Conservation (phyloP, 768 basidiomycete genomes). For the Fibroporia radiculosa region DNA sequence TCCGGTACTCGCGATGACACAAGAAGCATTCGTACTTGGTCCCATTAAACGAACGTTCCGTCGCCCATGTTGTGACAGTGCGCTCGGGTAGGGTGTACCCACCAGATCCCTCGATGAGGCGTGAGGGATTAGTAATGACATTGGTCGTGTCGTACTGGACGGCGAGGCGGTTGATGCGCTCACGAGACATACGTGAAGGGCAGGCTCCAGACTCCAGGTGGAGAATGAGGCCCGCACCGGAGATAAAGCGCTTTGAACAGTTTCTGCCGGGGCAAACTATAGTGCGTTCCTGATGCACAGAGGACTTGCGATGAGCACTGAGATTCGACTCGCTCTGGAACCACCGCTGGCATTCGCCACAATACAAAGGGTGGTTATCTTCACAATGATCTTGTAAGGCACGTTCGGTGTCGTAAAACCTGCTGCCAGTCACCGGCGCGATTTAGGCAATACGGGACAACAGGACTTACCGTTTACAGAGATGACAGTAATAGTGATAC, state of each 20-base stretch:
- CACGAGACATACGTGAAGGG: constrained; percentile 37
- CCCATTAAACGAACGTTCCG: constrained; percentile 34
- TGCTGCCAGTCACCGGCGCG: background rate
- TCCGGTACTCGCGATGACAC: constrained; percentile 38
- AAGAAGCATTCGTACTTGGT: constrained; percentile 54
- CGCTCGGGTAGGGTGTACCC: background rate
- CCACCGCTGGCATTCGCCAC: constrained; percentile 29
- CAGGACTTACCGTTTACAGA: too few species aligned
- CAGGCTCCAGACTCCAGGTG: constrained; percentile 62
- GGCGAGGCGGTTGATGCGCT: constrained; percentile 32
- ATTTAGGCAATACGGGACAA: background rate
- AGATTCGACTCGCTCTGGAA: constrained; percentile 38
- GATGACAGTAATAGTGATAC: constrained; percentile 36
- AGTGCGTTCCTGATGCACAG: constrained; percentile 40
- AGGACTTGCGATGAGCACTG: constrained; percentile 44
- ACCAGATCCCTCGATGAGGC: constrained; percentile 33
- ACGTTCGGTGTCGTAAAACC: background rate
- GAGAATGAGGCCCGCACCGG: constrained; percentile 44
- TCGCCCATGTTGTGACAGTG: constrained; percentile 28
- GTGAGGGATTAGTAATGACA: constrained; percentile 48
- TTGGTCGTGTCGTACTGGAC: constrained; percentile 35
- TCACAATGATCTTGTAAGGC: background rate
- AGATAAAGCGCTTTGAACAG: constrained; percentile 43
- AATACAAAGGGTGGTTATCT: background rate
- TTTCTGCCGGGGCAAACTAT: constrained; percentile 31